phyloP scores from a whole-genome alignment of 768 basidiomycete genomes.

The Russula abietina region DNA sequence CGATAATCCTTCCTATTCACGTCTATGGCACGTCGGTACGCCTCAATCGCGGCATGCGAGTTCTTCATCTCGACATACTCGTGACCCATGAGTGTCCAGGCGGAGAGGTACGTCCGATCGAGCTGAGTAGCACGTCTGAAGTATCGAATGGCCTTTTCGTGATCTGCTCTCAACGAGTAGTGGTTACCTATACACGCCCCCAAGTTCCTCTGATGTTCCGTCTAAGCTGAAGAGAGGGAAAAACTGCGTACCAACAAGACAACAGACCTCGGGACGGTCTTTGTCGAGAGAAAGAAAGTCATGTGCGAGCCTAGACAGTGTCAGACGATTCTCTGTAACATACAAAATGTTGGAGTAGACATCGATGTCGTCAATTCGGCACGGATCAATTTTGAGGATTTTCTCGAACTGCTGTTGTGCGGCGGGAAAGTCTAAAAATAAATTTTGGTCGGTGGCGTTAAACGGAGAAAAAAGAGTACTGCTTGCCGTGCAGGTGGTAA shows the following conservation, averaged over 20 bases:
- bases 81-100: slow-evolving; percentile 99
- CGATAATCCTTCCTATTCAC: slow-evolving; percentile 95
- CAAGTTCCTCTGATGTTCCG: neutral
- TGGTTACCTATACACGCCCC: slow-evolving; percentile 70
- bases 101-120: slow-evolving; percentile 89
- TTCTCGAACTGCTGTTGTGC: slow-evolving; percentile 83
- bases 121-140: slow-evolving; percentile 93
- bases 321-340: slow-evolving; percentile 83
- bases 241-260: slow-evolving; percentile 71
- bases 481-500: slow-evolving; percentile 81
- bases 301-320: slow-evolving; percentile 86
- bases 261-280: slow-evolving; percentile 94
- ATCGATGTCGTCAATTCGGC: slow-evolving; percentile 90
- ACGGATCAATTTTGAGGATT: slow-evolving; percentile 75
- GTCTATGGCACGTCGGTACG: slow-evolving; percentile 93
- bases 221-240: neutral
- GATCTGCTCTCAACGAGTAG: slow-evolving; percentile 87
- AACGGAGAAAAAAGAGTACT: slow-evolving; percentile 26
- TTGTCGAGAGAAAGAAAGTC: slow-evolving; percentile 85
- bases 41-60: slow-evolving; percentile 97
- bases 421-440: slow-evolving; percentile 68
- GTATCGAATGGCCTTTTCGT: slow-evolving; percentile 94
- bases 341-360: slow-evolving; percentile 96
- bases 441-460: slow-evolving; percentile 5
- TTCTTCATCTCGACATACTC: slow-evolving; percentile 99